Conservation (phyloP, 2,329 filamentous ascomycete species). For the Neurospora crassa region DNA sequence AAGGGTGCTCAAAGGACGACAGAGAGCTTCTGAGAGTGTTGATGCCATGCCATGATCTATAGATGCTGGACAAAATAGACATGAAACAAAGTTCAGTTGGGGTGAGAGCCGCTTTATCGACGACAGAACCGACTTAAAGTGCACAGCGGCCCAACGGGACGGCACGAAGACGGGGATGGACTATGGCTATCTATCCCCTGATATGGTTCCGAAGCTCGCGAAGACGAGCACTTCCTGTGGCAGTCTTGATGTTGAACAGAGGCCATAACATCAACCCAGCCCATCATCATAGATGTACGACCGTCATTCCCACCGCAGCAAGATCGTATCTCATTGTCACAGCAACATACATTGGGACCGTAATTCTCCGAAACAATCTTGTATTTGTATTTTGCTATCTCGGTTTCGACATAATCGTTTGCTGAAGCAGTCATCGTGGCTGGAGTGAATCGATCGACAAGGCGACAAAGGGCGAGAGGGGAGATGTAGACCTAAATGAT, state of each 20-base stretch:
- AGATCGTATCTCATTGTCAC: not conserved
- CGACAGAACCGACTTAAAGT: not conserved
- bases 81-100: not conserved
- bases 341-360: not conserved
- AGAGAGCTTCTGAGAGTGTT: not conserved
- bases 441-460: not conserved
- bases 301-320: not conserved
- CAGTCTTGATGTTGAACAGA: not conserved
- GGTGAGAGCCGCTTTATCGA: not conserved
- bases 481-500: conserved; percentile 55
- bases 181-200: not conserved
- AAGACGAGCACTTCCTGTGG: not conserved
- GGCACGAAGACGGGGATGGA: not conserved
- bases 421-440: not conserved
- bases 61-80: not conserved
- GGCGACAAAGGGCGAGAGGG: not conserved
- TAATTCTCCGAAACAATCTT: not conserved
- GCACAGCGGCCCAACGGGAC: not conserved
- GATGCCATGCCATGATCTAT: not conserved
- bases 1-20: not conserved
- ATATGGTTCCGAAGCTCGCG: not conserved
- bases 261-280: not conserved
- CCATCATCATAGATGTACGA: not conserved
- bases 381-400: not conserved
- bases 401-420: not conserved